Evolutionary conservation across 805 yeast species (phyloP), one percentile per base, ranked within the genome.

Genomic region (Nematodospora valgi): DNA sequence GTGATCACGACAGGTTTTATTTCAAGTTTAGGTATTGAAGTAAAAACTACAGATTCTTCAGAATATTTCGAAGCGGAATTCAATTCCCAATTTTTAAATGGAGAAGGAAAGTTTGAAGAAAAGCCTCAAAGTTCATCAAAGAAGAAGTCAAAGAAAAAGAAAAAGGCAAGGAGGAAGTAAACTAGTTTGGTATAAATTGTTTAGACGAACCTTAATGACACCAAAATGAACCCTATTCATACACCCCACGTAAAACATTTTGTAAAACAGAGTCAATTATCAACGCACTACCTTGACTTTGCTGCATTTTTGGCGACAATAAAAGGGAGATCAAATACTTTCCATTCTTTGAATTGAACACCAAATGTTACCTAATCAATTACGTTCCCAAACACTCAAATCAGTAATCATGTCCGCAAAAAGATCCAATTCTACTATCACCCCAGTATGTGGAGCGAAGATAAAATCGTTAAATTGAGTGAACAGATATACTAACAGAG

Each of bases 381-480:
- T 54, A 24, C 50, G 52, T 34, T 32, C 51, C 15, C 42, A 38
- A 15, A 28, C 47, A 23, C 21, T 39, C 21, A 50, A 42, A 40
- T 39, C 52, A 22, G 24, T 46, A 24, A 47, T 41, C 31, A 53
- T 49, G 56, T 46, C 52, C 24, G 38, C 52, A 37, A 46, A 47
- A 36, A 56, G 61, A 54, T 46, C 46, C 42, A 32, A 48, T 23
- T 55, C 62, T 15, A 38, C 52, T 14, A 49, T 58, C 35, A 52
- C 54, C 34, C 57, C 62, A 41, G 60, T 54, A 60, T 35, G 68
- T 62, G 14, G 5, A 22, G 6, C n/a, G n/a, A n/a, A n/a, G n/a
- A n/a, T 22, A n/a, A 27, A 17, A n/a, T 27, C n/a, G 18, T 5
- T 25, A 16, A 25, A 25, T 25, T 25, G 28, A 25, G 23, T 26